Percentiles rank a stretch among this genome's conserved stretches.
These are phyloP conservation scores for Podila horticola DNA, from an alignment of 192 early-diverging fungal species.

Conservation along the genomic window DNA sequence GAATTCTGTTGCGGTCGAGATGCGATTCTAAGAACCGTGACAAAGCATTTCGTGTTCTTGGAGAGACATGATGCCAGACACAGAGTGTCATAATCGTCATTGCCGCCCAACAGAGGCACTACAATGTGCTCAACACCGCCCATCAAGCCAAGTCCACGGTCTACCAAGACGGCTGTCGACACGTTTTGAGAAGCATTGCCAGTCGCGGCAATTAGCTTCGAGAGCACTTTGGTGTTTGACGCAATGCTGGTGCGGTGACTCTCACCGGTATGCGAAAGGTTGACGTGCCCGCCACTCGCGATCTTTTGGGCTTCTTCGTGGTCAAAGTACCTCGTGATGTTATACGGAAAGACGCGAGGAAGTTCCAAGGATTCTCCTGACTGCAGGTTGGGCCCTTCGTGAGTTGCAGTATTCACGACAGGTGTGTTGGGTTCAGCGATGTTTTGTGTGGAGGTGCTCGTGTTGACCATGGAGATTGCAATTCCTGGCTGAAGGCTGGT, in stretches of 20 bases:
- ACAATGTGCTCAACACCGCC: slow-evolving; percentile 65
- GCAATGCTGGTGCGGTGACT: slow-evolving; percentile 79
- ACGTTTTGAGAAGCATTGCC: slow-evolving; percentile 17
- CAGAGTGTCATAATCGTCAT: slow-evolving; percentile 77
- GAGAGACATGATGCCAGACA: slow-evolving; percentile 65
- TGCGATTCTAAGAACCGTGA: slow-evolving; percentile 62
- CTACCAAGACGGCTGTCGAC: slow-evolving; percentile 49
- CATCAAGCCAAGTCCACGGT: slow-evolving; percentile 50
- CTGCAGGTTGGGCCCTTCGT: background rate
- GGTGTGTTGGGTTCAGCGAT: background rate
- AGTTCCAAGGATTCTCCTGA: background rate
- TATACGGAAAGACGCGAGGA: slow-evolving; percentile 25
- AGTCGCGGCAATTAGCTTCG: slow-evolving; percentile 41
- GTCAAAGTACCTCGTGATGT: slow-evolving; percentile 39
- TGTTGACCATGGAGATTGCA: slow-evolving; percentile 19
- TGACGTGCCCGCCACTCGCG: slow-evolving; percentile 40
- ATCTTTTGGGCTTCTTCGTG: slow-evolving; percentile 49
- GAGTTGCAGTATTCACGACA: background rate
- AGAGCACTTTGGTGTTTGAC: slow-evolving; percentile 50
- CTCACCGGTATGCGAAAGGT: slow-evolving; percentile 58
- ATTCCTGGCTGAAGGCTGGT: slow-evolving; percentile 22
- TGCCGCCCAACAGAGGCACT: slow-evolving; percentile 76
- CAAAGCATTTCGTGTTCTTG: slow-evolving; percentile 57
- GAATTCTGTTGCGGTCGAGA: slow-evolving; percentile 1
- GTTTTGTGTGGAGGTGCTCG: background rate